phyloP scores from a whole-genome alignment of 2,329 filamentous ascomycete genomes.

The Aspergillus transmontanensis region DNA sequence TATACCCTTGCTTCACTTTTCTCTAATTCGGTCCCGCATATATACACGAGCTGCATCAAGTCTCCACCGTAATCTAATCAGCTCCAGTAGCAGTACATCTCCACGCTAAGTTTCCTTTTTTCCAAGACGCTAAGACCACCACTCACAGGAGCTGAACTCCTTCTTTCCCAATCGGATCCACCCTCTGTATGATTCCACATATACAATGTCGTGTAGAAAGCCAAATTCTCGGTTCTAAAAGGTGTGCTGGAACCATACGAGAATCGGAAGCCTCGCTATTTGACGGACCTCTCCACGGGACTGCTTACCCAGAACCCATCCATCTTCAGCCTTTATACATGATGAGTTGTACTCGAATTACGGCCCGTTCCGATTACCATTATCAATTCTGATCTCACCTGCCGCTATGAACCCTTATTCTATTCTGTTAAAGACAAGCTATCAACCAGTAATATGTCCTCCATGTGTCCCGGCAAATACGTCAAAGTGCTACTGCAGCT shows the following conservation, averaged over 20 bases:
- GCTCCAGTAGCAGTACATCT: background rate
- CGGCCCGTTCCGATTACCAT: background rate
- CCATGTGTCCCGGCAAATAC: background rate
- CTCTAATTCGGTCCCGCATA: background rate
- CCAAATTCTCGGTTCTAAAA: too few relatives aligned
- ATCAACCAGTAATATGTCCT: background rate
- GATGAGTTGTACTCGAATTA: background rate
- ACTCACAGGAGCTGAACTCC: background rate
- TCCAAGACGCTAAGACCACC: background rate
- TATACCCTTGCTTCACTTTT: background rate
- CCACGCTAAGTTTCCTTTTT: background rate
- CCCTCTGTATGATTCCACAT: too few relatives aligned
- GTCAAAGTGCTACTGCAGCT: background rate
- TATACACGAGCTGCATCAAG: background rate
- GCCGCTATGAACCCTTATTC: background rate
- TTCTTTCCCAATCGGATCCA: background rate
- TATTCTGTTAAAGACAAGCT: background rate
- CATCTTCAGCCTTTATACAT: background rate
- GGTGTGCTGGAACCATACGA: background rate
- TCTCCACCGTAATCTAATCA: background rate
- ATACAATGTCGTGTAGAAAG: too few relatives aligned
- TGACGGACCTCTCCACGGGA: too few relatives aligned
- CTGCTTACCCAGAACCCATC: too few relatives aligned
- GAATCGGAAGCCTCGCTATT: background rate
- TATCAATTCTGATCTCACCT: background rate